Base-by-base conservation (phyloP, 164 flowering plant species). In the Hamamelis virginiana region DNA sequence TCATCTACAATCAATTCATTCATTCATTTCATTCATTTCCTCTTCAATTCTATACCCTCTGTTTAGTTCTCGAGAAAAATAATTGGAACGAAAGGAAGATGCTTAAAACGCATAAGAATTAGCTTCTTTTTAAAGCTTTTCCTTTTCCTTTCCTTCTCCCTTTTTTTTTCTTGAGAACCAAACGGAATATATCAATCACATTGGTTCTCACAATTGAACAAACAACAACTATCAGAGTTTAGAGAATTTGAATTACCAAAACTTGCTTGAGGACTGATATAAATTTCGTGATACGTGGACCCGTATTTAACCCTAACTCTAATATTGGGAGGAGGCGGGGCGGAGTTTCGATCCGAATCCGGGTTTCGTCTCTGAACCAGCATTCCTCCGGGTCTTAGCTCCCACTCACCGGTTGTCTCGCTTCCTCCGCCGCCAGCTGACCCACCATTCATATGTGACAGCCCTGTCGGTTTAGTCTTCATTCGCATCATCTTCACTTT, bases 381-480 rank as follows among this genome's bases (percentile, higher is more conserved):
- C 99, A 96, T 96, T 66, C 99, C 99, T 28, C 98, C 91, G 1
- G 99, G 98, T 68, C 99, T 74, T 12, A 95, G 45, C 83, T 95
- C 99, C 96, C 97, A 92, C 10, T 89, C 89, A 28, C 63, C 68
- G 23, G 4, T 6, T 5, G 69, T 4, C 38, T 27, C 74, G 9
- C 44, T 64, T 18, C 56, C 51, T 64, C 64, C 80, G 6, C 75
- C 74, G 19, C 78, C 78, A 9, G 66, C 69, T n/a, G 78, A 57
- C 58, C 69, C 45, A 1, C 69, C 75, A 56, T 70, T 77, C 69
- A 68, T 63, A 52, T 76, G 74, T 23, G 84, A 67, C 66, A 68
- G 72, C 65, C 63, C 81, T n/a, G 74, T 64, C 60, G 69, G 65
- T 68, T 75, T 86, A 59, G 79, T 68, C 81, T 67, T 83, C 81